Percentiles rank a stretch among this genome's conserved stretches.
phyloP scores from a whole-genome alignment of 352 stramenopile genomes.

The Phytopythium helicoides region DNA sequence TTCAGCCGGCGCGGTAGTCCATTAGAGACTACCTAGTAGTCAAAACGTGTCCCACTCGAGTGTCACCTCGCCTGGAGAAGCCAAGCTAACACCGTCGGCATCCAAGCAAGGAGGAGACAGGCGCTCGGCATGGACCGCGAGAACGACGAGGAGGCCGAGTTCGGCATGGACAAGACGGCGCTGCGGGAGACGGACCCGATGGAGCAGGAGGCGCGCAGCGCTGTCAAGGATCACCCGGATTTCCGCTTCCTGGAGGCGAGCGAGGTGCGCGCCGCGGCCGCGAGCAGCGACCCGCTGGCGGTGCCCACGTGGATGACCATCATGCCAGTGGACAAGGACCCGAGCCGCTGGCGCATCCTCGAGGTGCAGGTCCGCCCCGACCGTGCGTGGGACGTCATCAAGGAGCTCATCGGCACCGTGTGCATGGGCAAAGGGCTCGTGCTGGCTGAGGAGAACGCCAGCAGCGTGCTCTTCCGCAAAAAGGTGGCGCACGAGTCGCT shows the following conservation, averaged over 20 bases:
- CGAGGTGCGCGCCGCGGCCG: conserved; percentile 26
- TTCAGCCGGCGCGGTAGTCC: too few species aligned
- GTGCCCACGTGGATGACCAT: conserved; percentile 54
- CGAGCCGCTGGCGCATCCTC: conserved; percentile 64
- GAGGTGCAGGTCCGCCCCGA: conserved; percentile 70
- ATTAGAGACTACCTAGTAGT: too few species aligned
- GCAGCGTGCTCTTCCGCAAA: conserved; percentile 73
- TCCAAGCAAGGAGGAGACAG: not conserved
- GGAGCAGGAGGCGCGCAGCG: conserved; percentile 45
- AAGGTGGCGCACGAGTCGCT: conserved; percentile 58
- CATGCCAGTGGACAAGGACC: conserved; percentile 61
- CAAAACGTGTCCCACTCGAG: too few species aligned
- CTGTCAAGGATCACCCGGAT: conserved; percentile 67
- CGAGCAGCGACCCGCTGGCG: conserved; percentile 23
- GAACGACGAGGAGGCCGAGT: conserved; percentile 69
- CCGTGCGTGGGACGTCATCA: conserved; percentile 69
- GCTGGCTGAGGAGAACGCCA: conserved; percentile 45
- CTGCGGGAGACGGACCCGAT: conserved; percentile 62
- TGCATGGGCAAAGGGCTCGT: conserved; percentile 77
- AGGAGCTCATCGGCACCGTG: conserved; percentile 73
- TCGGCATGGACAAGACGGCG: conserved; percentile 58
- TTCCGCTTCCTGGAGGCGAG: conserved; percentile 50
- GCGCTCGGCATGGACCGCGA: conserved; percentile 7
- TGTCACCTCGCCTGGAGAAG: too few species aligned
- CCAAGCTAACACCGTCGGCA: not conserved